Evolutionary conservation across 129 eudicot genomes (phyloP).

Genomic region (Pseudognaphalium luteoalbum): DNA sequence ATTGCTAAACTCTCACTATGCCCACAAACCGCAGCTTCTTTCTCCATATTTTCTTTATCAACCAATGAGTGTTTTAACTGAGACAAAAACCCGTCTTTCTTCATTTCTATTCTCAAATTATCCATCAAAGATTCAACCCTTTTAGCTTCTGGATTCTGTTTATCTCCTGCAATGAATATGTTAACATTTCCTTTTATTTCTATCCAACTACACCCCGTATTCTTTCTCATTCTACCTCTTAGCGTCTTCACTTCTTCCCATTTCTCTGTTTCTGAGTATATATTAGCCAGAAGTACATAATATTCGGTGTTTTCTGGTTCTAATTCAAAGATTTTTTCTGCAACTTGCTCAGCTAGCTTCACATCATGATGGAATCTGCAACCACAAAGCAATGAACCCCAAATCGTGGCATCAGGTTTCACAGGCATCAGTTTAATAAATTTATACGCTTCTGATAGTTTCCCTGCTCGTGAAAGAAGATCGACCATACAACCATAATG

Average conservation of each 20-base stretch:
- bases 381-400: constrained; percentile 69
- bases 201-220: constrained; percentile 65
- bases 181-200: constrained; percentile 56
- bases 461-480: constrained; percentile 57
- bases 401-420: constrained; percentile 47
- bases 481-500: constrained; percentile 73
- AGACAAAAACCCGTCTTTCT: constrained; percentile 37
- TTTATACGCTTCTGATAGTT: constrained; percentile 47
- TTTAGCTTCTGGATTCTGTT: constrained; percentile 42
- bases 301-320: constrained; percentile 60
- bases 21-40: constrained; percentile 54
- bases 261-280: constrained; percentile 59
- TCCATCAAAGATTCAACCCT: constrained; percentile 38
- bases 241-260: constrained; percentile 60
- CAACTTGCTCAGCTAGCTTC: constrained; percentile 64
- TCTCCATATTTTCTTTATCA: constrained; percentile 46
- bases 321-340: constrained; percentile 51
- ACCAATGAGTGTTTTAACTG: constrained; percentile 35
- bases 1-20: constrained; percentile 70
- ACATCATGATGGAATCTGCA: constrained; percentile 69
- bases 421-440: constrained; percentile 47
- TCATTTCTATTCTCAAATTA: constrained; percentile 41
- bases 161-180: constrained; percentile 48
- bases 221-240: constrained; percentile 43
- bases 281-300: constrained; percentile 52